Conservation (phyloP, 2,329 filamentous ascomycete genomes). For the Fusarium algeriense region DNA sequence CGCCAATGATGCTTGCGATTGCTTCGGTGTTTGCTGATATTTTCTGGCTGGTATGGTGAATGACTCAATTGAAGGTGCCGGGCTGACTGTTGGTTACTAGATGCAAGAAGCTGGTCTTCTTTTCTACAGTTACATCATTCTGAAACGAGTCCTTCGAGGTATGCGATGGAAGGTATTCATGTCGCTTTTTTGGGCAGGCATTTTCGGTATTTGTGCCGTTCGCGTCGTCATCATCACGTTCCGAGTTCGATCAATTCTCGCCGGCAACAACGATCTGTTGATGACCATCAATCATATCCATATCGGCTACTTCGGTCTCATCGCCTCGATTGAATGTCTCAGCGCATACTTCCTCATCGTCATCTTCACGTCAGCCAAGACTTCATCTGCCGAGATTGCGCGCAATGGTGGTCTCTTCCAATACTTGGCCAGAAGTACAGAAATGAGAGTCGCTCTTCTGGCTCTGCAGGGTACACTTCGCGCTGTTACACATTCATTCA, state of each 20-base stretch:
- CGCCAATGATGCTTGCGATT: slow-evolving; percentile 41
- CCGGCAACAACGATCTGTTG: slow-evolving; percentile 40
- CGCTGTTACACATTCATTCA: slow-evolving; percentile 56
- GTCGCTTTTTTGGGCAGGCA: slow-evolving; percentile 67
- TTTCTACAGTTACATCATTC: slow-evolving; percentile 64
- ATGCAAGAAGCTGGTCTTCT: slow-evolving; percentile 59
- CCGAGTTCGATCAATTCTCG: slow-evolving; percentile 49
- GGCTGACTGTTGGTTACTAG: slow-evolving; percentile 33
- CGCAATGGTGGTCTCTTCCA: slow-evolving; percentile 52
- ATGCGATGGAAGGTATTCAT: slow-evolving; percentile 57
- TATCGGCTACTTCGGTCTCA: slow-evolving; percentile 55
- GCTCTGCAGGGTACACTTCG: slow-evolving; percentile 53
- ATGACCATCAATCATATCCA: slow-evolving; percentile 54
- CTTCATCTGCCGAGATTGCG: slow-evolving; percentile 38
- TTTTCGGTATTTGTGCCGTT: slow-evolving; percentile 63
- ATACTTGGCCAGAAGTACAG: slow-evolving; percentile 54
- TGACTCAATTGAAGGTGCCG: fast-evolving
- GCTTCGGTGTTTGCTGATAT: slow-evolving; percentile 55
- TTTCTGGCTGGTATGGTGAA: slow-evolving; percentile 53
- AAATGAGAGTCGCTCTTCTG: slow-evolving; percentile 53
- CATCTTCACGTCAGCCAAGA: slow-evolving; percentile 50
- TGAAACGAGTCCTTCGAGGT: slow-evolving; percentile 62
- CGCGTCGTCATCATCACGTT: slow-evolving; percentile 56
- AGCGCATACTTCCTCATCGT: slow-evolving; percentile 55
- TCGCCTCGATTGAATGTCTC: slow-evolving; percentile 55